Evolutionary conservation across 2,329 filamentous ascomycete species (phyloP), one percentile per base, ranked within the genome.

Genomic region (Rhinocladiella similis): DNA sequence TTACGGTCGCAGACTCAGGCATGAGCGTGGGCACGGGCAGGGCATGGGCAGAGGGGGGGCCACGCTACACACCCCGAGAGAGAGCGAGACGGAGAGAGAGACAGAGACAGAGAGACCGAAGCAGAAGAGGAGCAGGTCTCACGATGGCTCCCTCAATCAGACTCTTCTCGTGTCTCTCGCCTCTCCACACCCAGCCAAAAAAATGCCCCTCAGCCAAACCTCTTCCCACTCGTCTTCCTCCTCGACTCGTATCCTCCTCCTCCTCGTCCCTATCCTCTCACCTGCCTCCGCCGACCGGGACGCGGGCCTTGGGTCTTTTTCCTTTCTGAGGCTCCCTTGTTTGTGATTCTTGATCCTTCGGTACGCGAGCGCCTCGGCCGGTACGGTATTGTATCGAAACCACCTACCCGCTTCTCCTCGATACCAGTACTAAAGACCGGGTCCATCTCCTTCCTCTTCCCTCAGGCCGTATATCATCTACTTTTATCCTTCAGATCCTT

Each of bases 381-480:
- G 60, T 62, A 62, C 47, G 41, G 57, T 62, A 60, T 53, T 50
- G 60, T 62, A 60, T 58, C 42, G 52, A 42, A 22, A 27, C 33
- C 42, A 25, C 16, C 18, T 35, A 39, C 48, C 47, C 35, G 47
- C 33, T 46, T 25, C 39, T 36, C 38, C 47, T 50, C 52, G 19
- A 36, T 56, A 59, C 51, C 43, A 53, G 36, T 52, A 59, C 52
- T 56, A 59, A 57, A 59, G 25, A 9, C 51, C 60, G 14, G 39
- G 47, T 36, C 36, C 53, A 50, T 54, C 53, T 53, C 53, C 55
- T 47, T 53, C 54, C 35, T 20, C 38, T 22, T 29, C 27, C 42
- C 20, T 46, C 14, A 13, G 10, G 22, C 13, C 43, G 18, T 50
- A 50, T 53, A 59, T 47, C 42, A 27, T 45, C 45, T 45, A 54